Percentiles rank a stretch among this genome's conserved stretches.
Evolutionary conservation across 2,329 filamentous ascomycete species (phyloP).

Genomic region (Fusarium globosum): DNA sequence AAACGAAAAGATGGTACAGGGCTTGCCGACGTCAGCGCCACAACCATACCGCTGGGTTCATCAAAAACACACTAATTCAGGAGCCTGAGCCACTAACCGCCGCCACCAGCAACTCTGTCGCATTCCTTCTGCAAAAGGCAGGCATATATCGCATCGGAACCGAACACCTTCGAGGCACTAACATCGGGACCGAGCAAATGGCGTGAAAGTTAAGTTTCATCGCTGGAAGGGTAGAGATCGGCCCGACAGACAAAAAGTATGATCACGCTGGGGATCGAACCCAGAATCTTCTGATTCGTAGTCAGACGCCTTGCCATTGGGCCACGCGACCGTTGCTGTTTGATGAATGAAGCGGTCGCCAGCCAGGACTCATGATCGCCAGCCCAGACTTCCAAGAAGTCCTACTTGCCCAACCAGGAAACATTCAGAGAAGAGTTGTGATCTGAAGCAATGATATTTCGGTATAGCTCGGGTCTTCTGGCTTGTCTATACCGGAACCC

Average conservation of each 20-base stretch:
- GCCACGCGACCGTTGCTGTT: conserved; percentile 35
- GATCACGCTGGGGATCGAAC: conserved; percentile 47
- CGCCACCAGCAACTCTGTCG: background rate
- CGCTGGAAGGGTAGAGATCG: background rate
- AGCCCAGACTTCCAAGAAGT: accelerated
- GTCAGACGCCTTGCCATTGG: conserved; percentile 50
- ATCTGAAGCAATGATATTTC: background rate
- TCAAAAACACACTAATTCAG: background rate
- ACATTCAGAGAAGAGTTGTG: background rate
- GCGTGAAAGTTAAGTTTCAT: background rate
- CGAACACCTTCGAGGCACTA: background rate
- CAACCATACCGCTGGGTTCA: background rate
- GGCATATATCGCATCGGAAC: background rate
- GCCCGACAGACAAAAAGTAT: background rate
- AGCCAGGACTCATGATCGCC: background rate
- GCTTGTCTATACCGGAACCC: background rate
- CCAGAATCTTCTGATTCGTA: conserved; percentile 51
- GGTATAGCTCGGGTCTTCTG: background rate
- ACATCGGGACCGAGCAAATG: background rate
- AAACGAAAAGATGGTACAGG: no score
- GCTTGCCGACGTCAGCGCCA: background rate
- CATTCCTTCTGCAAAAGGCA: background rate
- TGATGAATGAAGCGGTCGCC: background rate
- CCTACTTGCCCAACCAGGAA: background rate
- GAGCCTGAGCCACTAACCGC: background rate